Percentiles rank a stretch among this genome's conserved stretches.
Conservation (phyloP, 768 basidiomycete species). For the Chiua virens region DNA sequence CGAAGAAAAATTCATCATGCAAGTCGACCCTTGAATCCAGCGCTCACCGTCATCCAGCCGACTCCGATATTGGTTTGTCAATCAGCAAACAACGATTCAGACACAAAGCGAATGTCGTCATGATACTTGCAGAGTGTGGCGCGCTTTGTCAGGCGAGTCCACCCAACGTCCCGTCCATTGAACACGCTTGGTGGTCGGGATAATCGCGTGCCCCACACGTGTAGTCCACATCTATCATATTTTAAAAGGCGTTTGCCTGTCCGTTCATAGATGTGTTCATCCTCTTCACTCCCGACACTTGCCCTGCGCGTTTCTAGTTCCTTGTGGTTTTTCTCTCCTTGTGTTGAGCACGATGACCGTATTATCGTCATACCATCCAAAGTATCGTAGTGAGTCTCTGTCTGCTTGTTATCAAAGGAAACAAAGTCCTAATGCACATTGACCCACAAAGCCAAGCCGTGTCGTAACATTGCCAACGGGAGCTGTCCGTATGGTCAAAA, state of each 20-base stretch:
- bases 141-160: slow-evolving; percentile 14
- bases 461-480: slow-evolving; percentile 37
- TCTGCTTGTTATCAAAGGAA: background rate
- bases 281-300: slow-evolving; percentile 1
- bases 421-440: background rate
- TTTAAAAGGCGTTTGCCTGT: slow-evolving; percentile 27
- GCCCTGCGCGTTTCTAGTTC: background rate
- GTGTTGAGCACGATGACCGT: slow-evolving; percentile 7
- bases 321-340: background rate
- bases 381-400: slow-evolving; percentile 32
- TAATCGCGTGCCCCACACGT: slow-evolving; percentile 35
- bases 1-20: background rate
- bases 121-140: background rate
- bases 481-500: slow-evolving; percentile 37
- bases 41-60: background rate
- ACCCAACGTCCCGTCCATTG: background rate
- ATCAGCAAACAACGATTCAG: too few species aligned
- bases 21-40: background rate
- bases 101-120: background rate
- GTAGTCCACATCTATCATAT: slow-evolving; percentile 27
- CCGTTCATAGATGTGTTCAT: slow-evolving; percentile 24
- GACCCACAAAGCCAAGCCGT: slow-evolving; percentile 33
- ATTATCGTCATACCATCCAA: slow-evolving; percentile 17
- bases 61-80: too few species aligned
- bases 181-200: slow-evolving; percentile 22